A percentile compares a stretch with the other conserved stretches of the same genome.
phyloP scores from a whole-genome alignment of 1,139 yeast species.

The Zhuliangozyma blackwelliae region DNA sequence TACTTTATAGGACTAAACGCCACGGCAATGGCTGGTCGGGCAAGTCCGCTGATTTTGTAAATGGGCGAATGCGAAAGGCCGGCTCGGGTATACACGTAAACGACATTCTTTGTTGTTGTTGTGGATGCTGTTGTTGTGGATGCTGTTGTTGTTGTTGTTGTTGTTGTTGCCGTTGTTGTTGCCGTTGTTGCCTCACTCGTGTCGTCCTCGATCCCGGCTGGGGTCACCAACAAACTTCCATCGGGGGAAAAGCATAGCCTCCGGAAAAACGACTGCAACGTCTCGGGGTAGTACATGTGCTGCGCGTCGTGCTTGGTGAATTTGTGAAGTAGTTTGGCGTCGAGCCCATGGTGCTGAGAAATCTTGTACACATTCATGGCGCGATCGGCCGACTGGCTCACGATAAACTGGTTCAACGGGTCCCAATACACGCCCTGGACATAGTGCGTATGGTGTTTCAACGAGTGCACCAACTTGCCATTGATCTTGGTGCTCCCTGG shows the following conservation, averaged over 20 bases:
- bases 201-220: conserved; percentile 59
- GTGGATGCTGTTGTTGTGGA: not conserved
- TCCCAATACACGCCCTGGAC: conserved; percentile 98
- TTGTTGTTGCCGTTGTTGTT: conserved; percentile 1
- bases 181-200: conserved; percentile 1
- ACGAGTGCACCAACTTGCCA: conserved; percentile 58
- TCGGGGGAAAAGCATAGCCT: conserved; percentile 85
- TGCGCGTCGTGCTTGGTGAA: conserved; percentile 22
- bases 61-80: conserved; percentile 68
- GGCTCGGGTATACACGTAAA: conserved; percentile 68
- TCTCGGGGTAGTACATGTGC: conserved; percentile 71
- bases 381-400: conserved; percentile 89
- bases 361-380: conserved; percentile 59
- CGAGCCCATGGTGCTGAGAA: not conserved
- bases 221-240: conserved; percentile 74
- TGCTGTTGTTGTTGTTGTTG: not conserved
- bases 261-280: conserved; percentile 85
- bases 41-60: conserved; percentile 72
- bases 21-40: conserved; percentile 80
- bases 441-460: conserved; percentile 77
- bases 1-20: conserved; percentile 70
- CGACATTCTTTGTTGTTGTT: conserved; percentile 48
- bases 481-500: conserved; percentile 24
- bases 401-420: conserved; percentile 69
- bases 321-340: conserved; percentile 8